Percentiles rank a stretch among this genome's conserved stretches.
These are phyloP conservation scores for Triticum aestivum DNA, from an alignment of 176 grass and related monocot genomes.

Conservation along the genomic window DNA sequence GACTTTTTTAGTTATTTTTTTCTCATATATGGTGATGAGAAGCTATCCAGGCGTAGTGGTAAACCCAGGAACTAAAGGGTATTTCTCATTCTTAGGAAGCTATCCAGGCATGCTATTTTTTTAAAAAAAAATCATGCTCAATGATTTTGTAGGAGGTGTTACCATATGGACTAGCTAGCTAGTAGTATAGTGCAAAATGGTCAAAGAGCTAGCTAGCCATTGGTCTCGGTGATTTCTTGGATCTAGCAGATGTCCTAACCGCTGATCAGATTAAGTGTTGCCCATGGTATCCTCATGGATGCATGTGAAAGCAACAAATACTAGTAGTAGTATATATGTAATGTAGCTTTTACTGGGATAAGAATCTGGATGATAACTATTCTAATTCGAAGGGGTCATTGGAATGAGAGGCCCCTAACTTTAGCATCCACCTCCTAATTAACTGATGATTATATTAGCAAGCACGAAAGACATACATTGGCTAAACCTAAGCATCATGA, in stretches of 20 bases:
- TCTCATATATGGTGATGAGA: no score
- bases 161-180: background rate
- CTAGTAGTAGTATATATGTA: no score
- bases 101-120: background rate
- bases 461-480: slow-evolving; percentile 16
- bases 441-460: slow-evolving; percentile 2
- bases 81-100: background rate
- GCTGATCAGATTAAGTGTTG: slow-evolving; percentile 12
- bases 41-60: no score
- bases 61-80: no score
- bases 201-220: background rate
- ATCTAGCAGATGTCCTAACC: background rate
- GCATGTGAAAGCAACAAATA: slow-evolving; percentile 40
- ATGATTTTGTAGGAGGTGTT: background rate
- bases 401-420: slow-evolving; percentile 29
- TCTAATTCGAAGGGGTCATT: background rate
- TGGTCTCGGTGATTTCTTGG: slow-evolving; percentile 4
- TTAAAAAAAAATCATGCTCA: background rate
- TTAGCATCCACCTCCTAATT: slow-evolving; percentile 28
- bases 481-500: slow-evolving; percentile 40
- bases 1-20: no score
- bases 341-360: no score
- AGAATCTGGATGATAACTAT: no score
- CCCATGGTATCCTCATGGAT: slow-evolving; percentile 29
- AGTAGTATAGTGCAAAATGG: background rate